These are phyloP conservation scores for Fagus crenata DNA, from an alignment of 306 rosid species.

Conservation along the genomic window DNA sequence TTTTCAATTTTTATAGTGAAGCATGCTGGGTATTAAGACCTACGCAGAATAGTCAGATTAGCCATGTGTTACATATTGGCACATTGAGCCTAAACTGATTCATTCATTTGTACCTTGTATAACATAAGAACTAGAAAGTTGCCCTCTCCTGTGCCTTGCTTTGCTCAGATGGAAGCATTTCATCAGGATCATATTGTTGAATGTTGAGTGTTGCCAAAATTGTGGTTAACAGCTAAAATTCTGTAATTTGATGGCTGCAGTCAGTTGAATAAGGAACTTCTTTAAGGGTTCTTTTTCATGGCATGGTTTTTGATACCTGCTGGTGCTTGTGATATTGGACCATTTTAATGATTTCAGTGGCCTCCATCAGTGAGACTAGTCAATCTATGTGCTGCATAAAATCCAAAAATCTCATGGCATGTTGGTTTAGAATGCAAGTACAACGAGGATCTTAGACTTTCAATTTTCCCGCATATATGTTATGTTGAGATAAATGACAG, in stretches of 20 bases:
- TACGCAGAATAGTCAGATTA: neutral
- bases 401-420: neutral
- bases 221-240: neutral
- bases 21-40: neutral
- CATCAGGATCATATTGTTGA: neutral
- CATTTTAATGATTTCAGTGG: neutral
- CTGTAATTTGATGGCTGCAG: neutral
- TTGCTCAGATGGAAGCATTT: too few relatives aligned
- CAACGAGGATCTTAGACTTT: neutral
- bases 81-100: neutral
- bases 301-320: neutral
- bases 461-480: neutral
- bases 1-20: neutral
- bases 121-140: too few relatives aligned
- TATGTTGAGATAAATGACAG: neutral
- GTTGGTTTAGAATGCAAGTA: neutral
- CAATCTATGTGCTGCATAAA: neutral
- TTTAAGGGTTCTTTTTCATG: neutral
- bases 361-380: neutral
- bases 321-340: slow-evolving; percentile 5
- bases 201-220: neutral
- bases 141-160: too few relatives aligned
- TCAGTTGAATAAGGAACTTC: neutral
- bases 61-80: neutral
- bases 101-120: too few relatives aligned